Base-by-base conservation (phyloP, 441 rosid genomes). In the Euphorbia schlechtendalii region DNA sequence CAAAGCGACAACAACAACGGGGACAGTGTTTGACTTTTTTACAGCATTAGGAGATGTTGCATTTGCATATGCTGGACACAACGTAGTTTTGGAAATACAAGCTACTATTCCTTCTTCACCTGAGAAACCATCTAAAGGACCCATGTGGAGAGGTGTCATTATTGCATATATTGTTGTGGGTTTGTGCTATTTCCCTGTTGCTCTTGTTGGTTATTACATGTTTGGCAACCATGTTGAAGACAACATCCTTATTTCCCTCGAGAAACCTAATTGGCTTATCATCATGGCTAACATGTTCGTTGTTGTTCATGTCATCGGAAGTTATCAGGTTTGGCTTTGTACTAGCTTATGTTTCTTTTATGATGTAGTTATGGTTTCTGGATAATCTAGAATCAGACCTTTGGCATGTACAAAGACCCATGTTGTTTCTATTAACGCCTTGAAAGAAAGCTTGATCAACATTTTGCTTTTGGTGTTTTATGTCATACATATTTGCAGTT, bases 41-140 rank as follows among this genome's bases (percentile, higher is more conserved):
- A 77, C 77, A 24, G 92, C 84, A 13, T 48, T 92, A 62, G 98
- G 96, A 10, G 98, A 85, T 32, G 84, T 90, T 21, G 96, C 92
- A 34, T 92, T 92, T 65, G 89, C 96, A 0, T 89, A 82, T 59
- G 98, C 98, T 0, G 96, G 96, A 15, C 96, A 92, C 75, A 89
- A 83, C 48, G 92, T 92, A 27, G 98, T 87, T 20, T 52, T 89
- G 67, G 98, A 92, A 80, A 90, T 92, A 66, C 98, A 90, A 72
- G 98, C 96, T 38, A 89, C 98, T 0, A 88, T 92, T 14, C 96
- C 92, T 64, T 92, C 98, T 0, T 80, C 90, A 1, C 92, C 90
- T 0, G 95, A 88, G 18, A 86, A 70, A 62, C 96, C 98, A 52
- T 90, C 96, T 0, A 88, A 90, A 75, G 73, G 69, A 13, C 77